Evolutionary conservation across 2,329 filamentous ascomycete genomes (phyloP).

Genomic region (Capronia americana): DNA sequence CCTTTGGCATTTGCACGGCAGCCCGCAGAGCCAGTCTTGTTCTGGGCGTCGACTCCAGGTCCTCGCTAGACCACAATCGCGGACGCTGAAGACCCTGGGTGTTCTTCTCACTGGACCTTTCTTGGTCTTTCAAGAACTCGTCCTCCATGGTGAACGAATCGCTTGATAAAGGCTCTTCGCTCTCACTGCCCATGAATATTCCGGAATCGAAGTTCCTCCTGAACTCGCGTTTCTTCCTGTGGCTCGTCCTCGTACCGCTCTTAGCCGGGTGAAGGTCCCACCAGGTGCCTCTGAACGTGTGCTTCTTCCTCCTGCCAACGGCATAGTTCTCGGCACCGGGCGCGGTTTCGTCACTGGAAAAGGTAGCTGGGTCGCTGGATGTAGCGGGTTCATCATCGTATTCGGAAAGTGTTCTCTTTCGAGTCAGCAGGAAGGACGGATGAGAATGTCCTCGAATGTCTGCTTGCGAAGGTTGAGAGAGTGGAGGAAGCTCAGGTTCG

Average conservation of each 20-base stretch:
- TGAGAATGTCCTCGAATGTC: constrained; percentile 8
- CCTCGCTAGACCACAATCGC: not conserved
- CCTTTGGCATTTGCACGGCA: constrained; percentile 7
- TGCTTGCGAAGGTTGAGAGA: constrained; percentile 19
- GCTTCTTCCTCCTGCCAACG: constrained; percentile 35
- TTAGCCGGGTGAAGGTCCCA: constrained; percentile 34
- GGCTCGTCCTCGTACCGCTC: constrained; percentile 38
- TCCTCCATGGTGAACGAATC: constrained; percentile 51
- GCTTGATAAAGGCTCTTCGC: constrained; percentile 45
- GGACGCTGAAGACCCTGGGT: not conserved
- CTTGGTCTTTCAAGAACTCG: constrained; percentile 42
- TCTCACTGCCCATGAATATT: constrained; percentile 57
- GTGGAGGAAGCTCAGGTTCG: constrained; percentile 32
- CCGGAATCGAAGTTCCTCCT: constrained; percentile 55
- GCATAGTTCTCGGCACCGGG: constrained; percentile 53
- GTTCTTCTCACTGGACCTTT: constrained; percentile 25
- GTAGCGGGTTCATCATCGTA: constrained; percentile 27
- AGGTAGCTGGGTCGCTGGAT: constrained; percentile 52
- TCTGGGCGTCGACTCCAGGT: constrained; percentile 14
- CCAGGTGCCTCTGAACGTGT: constrained; percentile 38
- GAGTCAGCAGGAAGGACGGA: constrained; percentile 39
- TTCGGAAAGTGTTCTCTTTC: constrained; percentile 46
- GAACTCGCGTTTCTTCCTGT: constrained; percentile 51
- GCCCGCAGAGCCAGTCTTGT: constrained; percentile 12
- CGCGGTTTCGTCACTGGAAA: constrained; percentile 56